These are phyloP conservation scores for Nicotiana attenuata DNA, from an alignment of 257 asterid species.

Conservation along the genomic window DNA sequence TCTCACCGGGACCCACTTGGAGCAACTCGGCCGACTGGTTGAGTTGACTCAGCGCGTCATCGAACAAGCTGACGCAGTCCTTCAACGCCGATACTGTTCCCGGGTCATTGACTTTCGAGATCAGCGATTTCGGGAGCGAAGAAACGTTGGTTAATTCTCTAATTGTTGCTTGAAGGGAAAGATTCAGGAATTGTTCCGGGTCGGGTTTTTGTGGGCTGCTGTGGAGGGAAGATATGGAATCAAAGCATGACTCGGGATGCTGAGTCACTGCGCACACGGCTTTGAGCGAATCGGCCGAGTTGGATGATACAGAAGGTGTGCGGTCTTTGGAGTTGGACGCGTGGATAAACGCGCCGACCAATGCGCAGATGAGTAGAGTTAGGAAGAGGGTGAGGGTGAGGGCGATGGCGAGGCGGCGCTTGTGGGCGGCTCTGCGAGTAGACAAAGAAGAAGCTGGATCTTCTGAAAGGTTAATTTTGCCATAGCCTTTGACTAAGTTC, in stretches of 20 bases:
- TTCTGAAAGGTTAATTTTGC: neutral
- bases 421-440: slow-evolving; percentile 4
- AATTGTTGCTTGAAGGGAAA: slow-evolving; percentile 52
- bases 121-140: slow-evolving; percentile 26
- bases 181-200: slow-evolving; percentile 62
- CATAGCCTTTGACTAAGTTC: slow-evolving; percentile 13
- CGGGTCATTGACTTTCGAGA: slow-evolving; percentile 24
- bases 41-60: slow-evolving; percentile 64
- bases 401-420: slow-evolving; percentile 1
- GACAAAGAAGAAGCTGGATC: neutral
- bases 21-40: slow-evolving; percentile 46
- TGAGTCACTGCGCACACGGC: slow-evolving; percentile 74
- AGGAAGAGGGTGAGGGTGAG: slow-evolving; percentile 5
- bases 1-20: slow-evolving; percentile 36
- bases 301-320: slow-evolving; percentile 19
- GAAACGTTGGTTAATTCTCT: slow-evolving; percentile 35
- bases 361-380: slow-evolving; percentile 10
- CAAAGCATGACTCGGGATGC: slow-evolving; percentile 62
- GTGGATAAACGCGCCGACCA: slow-evolving; percentile 3
- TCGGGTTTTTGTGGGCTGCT: slow-evolving; percentile 38
- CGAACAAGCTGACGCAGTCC: slow-evolving; percentile 64
- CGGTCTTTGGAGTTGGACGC: neutral
- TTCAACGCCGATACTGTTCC: slow-evolving; percentile 43
- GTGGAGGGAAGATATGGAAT: slow-evolving; percentile 51
- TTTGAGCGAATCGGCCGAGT: slow-evolving; percentile 46